phyloP scores from a whole-genome alignment of 106 monocot species.

The Dioscorea alata region DNA sequence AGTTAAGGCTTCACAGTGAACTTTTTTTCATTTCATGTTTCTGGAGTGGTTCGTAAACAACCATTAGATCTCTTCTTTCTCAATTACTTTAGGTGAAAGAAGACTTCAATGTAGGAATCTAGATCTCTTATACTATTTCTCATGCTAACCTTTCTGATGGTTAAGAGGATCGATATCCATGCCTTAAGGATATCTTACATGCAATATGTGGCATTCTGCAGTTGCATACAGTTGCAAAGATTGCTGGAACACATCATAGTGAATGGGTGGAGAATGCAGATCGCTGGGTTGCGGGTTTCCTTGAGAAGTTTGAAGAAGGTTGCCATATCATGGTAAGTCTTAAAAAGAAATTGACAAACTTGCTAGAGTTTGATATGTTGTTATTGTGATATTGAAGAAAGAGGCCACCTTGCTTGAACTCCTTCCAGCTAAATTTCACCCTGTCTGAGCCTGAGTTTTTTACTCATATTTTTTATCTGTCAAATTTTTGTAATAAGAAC shows the following conservation, averaged over 20 bases:
- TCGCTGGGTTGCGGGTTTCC: constrained; percentile 70
- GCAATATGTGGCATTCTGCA: constrained; percentile 4
- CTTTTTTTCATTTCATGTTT: no score
- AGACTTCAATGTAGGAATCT: background rate
- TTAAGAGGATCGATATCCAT: background rate
- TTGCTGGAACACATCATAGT: constrained; percentile 37
- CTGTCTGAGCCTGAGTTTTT: no score
- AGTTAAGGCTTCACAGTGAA: background rate
- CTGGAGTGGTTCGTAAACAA: background rate
- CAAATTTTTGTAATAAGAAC: no score
- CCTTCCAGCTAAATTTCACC: no score
- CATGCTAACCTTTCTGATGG: background rate
- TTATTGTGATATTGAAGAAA: no score
- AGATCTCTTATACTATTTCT: background rate
- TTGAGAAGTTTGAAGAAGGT: constrained; percentile 80
- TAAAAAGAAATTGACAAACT: no score
- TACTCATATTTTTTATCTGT: no score
- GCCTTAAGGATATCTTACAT: background rate
- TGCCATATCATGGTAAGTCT: constrained; percentile 69
- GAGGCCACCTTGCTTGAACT: no score
- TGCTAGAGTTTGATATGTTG: no score
- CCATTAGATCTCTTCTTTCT: background rate
- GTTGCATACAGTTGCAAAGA: constrained; percentile 71
- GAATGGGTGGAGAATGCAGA: constrained; percentile 77
- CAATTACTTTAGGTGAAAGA: background rate